These are phyloP conservation scores for Tuber indicum DNA, from an alignment of 495 filamentous ascomycete genomes.

Conservation along the genomic window DNA sequence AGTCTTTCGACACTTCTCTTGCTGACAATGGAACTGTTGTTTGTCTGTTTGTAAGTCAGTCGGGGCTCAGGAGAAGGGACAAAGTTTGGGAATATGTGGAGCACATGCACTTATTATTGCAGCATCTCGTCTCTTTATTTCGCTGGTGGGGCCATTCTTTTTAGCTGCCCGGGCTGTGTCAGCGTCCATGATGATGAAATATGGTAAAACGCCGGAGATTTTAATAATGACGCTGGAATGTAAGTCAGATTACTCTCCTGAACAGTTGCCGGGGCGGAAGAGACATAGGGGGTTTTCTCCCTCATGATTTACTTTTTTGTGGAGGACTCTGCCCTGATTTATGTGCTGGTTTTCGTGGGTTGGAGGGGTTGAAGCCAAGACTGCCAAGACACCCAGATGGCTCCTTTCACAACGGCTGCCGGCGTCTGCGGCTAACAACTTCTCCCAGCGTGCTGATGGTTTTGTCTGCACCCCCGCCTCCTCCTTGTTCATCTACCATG, in stretches of 20 bases:
- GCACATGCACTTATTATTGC: constrained; percentile 62
- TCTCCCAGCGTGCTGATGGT: not conserved
- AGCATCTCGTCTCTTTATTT: constrained; percentile 51
- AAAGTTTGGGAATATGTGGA: constrained; percentile 9
- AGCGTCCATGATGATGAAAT: not conserved
- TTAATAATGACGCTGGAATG: not conserved
- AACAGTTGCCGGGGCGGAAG: not conserved
- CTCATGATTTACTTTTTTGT: not conserved
- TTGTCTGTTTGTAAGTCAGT: constrained; percentile 55
- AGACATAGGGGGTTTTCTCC: not conserved
- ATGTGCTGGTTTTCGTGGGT: not conserved
- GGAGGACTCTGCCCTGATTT: not conserved
- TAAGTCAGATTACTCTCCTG: not conserved
- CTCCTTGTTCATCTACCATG: not conserved
- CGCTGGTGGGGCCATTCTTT: constrained; percentile 19
- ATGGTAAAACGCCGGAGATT: not conserved
- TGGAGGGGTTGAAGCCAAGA: not conserved
- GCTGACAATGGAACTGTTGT: constrained; percentile 81
- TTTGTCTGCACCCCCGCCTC: not conserved
- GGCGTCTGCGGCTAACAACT: not conserved
- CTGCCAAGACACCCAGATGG: not conserved
- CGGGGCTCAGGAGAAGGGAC: constrained; percentile 10
- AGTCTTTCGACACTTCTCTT: constrained; percentile 82
- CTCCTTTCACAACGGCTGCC: not conserved
- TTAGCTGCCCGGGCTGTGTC: constrained; percentile 6